These are phyloP conservation scores for Phytophthora podocarpi DNA, from an alignment of 352 stramenopile genomes.

Conservation along the genomic window DNA sequence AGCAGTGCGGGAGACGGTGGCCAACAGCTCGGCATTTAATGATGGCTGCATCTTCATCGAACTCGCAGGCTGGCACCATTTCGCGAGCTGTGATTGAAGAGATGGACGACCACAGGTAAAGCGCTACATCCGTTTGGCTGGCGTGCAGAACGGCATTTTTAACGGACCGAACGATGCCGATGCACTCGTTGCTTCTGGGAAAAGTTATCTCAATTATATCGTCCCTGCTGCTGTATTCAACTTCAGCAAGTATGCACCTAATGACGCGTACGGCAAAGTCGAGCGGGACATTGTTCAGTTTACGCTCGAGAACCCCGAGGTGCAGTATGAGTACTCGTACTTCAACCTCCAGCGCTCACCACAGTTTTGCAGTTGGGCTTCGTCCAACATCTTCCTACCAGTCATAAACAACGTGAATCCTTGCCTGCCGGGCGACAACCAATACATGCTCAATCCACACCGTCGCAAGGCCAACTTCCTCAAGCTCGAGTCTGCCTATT, in stretches of 20 bases:
- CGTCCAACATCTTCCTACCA: conserved; percentile 10
- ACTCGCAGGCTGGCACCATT: conserved; percentile 47
- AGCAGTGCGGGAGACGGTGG: conserved; percentile 28
- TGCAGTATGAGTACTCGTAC: conserved; percentile 24
- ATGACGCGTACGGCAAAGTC: conserved; percentile 18
- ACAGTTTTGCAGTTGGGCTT: conserved; percentile 3
- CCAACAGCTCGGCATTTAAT: conserved; percentile 20
- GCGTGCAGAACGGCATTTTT: conserved; percentile 47
- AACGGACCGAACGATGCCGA: conserved; percentile 36
- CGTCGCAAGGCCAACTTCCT: conserved; percentile 38
- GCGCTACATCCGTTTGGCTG: conserved; percentile 45
- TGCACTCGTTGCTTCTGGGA: not conserved
- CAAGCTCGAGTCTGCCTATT: conserved; percentile 35
- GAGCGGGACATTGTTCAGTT: conserved; percentile 19
- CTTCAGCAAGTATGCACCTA: conserved; percentile 11
- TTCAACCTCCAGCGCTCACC: conserved; percentile 13
- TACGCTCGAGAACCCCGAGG: conserved; percentile 2
- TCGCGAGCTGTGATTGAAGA: conserved; percentile 48
- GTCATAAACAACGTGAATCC: conserved; percentile 25
- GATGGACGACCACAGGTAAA: conserved; percentile 55
- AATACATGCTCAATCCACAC: conserved; percentile 10
- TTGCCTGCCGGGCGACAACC: not conserved
- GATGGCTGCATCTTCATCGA: conserved; percentile 18
- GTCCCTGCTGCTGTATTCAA: conserved; percentile 1
- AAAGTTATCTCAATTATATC: not conserved